phyloP scores from a whole-genome alignment of 306 rosid species.

The Fragaria nilgerrensis region DNA sequence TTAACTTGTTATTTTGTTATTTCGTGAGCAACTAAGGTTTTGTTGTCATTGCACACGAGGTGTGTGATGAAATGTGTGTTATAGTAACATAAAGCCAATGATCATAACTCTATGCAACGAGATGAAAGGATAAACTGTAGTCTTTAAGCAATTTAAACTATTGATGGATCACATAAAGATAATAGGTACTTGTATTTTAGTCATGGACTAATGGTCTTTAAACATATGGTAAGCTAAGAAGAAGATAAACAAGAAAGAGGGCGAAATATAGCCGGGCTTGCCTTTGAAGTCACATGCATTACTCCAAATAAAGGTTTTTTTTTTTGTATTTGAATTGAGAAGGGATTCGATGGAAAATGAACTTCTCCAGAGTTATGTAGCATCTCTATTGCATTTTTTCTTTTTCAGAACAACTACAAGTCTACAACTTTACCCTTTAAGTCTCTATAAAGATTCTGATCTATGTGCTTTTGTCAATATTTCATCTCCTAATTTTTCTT shows the following conservation, averaged over 20 bases:
- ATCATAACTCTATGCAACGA: background rate
- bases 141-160: background rate
- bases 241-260: background rate
- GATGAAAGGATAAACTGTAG: background rate
- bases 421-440: slow-evolving; percentile 16
- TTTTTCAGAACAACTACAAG: background rate
- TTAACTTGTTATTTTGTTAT: background rate
- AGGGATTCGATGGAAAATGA: background rate
- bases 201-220: background rate
- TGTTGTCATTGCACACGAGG: too few relatives aligned
- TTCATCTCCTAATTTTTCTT: slow-evolving; percentile 13
- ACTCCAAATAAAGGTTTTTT: background rate
- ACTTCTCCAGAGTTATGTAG: background rate
- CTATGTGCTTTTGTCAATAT: slow-evolving; percentile 3
- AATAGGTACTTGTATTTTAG: background rate
- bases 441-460: slow-evolving; percentile 17
- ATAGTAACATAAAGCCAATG: too few relatives aligned
- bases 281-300: slow-evolving; percentile 4
- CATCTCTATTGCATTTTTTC: background rate
- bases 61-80: background rate
- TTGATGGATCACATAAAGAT: background rate
- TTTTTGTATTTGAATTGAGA: background rate
- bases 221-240: background rate
- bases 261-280: background rate
- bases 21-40: background rate